These are phyloP conservation scores for Gyrodon lividus DNA, from an alignment of 768 basidiomycete genomes.

Conservation along the genomic window DNA sequence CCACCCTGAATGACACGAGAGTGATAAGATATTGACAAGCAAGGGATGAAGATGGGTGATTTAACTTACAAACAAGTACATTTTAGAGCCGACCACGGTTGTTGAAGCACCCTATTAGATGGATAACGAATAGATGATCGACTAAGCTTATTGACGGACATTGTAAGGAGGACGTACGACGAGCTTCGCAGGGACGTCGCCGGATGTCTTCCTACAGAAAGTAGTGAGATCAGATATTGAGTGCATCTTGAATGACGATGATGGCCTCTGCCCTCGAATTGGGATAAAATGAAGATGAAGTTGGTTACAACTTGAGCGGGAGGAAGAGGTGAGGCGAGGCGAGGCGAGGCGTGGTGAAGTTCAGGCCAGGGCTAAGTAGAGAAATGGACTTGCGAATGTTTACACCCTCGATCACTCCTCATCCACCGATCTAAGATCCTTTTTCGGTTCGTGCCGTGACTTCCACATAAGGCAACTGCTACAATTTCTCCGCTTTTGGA, in stretches of 20 bases:
- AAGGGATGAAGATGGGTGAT: background rate
- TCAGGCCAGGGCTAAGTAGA: background rate
- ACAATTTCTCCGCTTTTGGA: background rate
- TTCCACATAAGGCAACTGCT: background rate
- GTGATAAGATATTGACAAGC: background rate
- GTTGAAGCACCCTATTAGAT: slow-evolving; percentile 77
- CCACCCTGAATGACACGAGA: slow-evolving; percentile 61
- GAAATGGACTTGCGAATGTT: background rate
- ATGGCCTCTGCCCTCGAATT: background rate
- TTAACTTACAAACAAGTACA: slow-evolving; percentile 81
- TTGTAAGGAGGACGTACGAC: slow-evolving; percentile 55
- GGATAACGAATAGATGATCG: background rate
- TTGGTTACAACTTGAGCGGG: too few species aligned
- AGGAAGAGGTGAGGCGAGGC: background rate
- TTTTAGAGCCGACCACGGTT: slow-evolving; percentile 83
- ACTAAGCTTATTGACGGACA: background rate
- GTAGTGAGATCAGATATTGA: slow-evolving; percentile 91
- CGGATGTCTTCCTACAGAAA: slow-evolving; percentile 76
- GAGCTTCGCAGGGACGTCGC: slow-evolving; percentile 85
- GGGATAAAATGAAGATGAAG: slow-evolving; percentile 1
- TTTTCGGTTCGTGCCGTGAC: slow-evolving; percentile 22
- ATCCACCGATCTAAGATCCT: slow-evolving; percentile 30
- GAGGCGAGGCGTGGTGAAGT: too few species aligned
- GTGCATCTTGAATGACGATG: slow-evolving; percentile 44
- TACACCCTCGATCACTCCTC: slow-evolving; percentile 3